Evolutionary conservation across 805 yeast species (phyloP).

Genomic region (Scheffersomyces amazonensis): DNA sequence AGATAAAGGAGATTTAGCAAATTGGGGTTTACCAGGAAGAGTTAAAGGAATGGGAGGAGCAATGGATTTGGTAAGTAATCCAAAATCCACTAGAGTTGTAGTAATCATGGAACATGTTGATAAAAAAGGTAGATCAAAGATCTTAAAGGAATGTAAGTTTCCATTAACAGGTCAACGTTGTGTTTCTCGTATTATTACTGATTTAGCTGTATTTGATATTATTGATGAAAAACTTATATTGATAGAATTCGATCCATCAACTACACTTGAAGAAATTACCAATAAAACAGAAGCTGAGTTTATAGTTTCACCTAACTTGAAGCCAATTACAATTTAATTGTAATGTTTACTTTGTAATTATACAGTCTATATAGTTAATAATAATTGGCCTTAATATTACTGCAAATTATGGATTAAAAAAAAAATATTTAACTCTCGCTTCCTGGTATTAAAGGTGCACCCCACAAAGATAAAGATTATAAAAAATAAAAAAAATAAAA

Average conservation of each 20-base stretch:
- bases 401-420: no score
- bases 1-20: conserved; percentile 47
- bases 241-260: conserved; percentile 39
- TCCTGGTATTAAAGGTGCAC: no score
- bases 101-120: conserved; percentile 49
- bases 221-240: conserved; percentile 34
- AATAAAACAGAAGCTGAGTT: conserved; percentile 41
- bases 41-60: conserved; percentile 57
- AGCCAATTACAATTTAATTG: conserved; percentile 1
- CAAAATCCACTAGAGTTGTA: conserved; percentile 41
- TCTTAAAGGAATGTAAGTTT: conserved; percentile 39
- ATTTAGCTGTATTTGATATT: conserved; percentile 47
- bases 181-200: conserved; percentile 46
- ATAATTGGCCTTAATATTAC: no score
- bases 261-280: conserved; percentile 37
- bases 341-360: no score
- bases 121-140: conserved; percentile 46
- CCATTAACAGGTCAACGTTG: conserved; percentile 48
- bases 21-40: conserved; percentile 51
- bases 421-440: no score
- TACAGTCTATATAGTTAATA: no score
- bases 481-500: no score
- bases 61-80: conserved; percentile 50
- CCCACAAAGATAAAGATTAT: no score
- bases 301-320: conserved; percentile 25